These are phyloP conservation scores for Delitschia confertaspora DNA, from an alignment of 495 filamentous ascomycete species.

Conservation along the genomic window DNA sequence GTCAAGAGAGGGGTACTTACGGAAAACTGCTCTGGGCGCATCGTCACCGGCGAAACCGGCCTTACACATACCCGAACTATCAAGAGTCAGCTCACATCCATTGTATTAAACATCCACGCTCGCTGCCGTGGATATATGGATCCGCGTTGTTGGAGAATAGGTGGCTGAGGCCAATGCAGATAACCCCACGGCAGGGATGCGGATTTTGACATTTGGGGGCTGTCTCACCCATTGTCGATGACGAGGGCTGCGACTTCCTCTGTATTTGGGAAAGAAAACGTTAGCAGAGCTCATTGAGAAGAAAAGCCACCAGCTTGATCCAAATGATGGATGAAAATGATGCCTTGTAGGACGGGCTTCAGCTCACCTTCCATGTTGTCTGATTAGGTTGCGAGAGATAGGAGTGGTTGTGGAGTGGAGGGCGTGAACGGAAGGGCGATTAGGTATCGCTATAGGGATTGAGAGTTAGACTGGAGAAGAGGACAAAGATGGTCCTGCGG, in stretches of 20 bases:
- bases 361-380: constrained; percentile 74
- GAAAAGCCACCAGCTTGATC: constrained; percentile 3
- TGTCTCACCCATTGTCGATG: constrained; percentile 99
- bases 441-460: constrained; percentile 22
- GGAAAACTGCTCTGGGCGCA: constrained; percentile 98
- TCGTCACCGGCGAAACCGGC: constrained; percentile 99
- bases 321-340: constrained; percentile 2
- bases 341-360: constrained; percentile 20
- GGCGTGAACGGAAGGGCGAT: constrained; percentile 15
- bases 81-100: constrained; percentile 25
- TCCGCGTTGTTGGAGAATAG: constrained; percentile 8
- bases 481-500: background rate
- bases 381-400: constrained; percentile 33
- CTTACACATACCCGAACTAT: constrained; percentile 99
- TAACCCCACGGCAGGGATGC: constrained; percentile 21
- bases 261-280: constrained; percentile 41
- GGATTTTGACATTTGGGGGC: constrained; percentile 19
- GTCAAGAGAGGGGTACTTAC: constrained; percentile 70
- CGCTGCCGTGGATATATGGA: constrained; percentile 7
- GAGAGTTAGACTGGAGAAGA: constrained; percentile 10
- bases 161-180: constrained; percentile 24
- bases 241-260: constrained; percentile 99
- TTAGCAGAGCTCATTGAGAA: constrained; percentile 28
- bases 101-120: constrained; percentile 4
- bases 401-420: constrained; percentile 30